Conservation (phyloP, 2,329 filamentous ascomycete species). For the Microsporum canis region DNA sequence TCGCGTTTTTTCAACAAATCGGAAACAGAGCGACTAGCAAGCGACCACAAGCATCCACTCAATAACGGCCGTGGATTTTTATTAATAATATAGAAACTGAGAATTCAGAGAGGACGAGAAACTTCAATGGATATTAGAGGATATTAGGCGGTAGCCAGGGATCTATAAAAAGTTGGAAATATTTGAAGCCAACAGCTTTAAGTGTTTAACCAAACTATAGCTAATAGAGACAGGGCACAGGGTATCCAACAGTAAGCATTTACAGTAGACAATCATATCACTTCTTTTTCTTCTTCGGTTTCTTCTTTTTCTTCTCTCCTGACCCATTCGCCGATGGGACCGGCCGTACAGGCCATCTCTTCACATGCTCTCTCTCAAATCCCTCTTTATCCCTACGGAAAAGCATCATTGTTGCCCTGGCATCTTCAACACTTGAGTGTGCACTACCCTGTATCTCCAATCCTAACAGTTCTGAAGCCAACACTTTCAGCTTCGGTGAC, state of each 20-base stretch:
- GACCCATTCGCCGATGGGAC: conserved; percentile 20
- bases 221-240: background rate
- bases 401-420: conserved; percentile 77
- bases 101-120: no score
- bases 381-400: conserved; percentile 72
- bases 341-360: conserved; percentile 45
- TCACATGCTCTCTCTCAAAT: conserved; percentile 71
- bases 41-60: background rate
- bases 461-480: conserved; percentile 47
- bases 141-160: no score
- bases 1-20: background rate
- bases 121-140: no score
- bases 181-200: no score
- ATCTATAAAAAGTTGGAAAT: no score
- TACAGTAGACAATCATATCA: conserved; percentile 14
- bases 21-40: background rate
- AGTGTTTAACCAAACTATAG: background rate
- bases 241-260: background rate
- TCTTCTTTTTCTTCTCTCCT: conserved; percentile 36
- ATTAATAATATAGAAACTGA: no score
- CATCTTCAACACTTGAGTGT: conserved; percentile 61
- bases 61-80: no score
- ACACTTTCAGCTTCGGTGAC: conserved; percentile 43
- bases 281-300: conserved; percentile 36
- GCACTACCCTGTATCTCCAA: conserved; percentile 49